Evolutionary conservation across 2,329 filamentous ascomycete species (phyloP).

Genomic region (Fusarium verticillioides): DNA sequence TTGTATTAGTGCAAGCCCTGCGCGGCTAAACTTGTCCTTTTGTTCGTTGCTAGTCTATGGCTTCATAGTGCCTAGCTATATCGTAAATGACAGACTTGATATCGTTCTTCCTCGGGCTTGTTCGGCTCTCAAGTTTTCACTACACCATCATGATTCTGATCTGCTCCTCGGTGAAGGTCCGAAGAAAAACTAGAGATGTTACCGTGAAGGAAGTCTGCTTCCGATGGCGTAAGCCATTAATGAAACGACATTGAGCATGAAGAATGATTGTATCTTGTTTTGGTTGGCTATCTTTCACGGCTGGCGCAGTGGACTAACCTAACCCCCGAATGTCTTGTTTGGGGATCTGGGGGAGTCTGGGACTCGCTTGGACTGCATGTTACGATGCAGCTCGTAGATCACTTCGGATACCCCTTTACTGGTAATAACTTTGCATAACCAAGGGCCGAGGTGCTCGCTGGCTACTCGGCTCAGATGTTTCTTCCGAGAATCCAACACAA

Average conservation of each 20-base stretch:
- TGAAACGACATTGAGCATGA: background rate
- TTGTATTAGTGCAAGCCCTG: constrained; percentile 13
- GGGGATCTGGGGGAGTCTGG: background rate
- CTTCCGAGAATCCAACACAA: background rate
- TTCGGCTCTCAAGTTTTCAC: background rate
- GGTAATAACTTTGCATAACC: background rate
- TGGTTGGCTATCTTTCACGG: background rate
- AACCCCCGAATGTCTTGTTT: background rate
- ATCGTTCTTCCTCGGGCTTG: background rate
- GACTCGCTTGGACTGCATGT: background rate
- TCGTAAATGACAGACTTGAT: background rate
- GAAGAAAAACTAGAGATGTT: background rate
- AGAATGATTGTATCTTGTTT: background rate
- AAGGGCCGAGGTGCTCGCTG: background rate
- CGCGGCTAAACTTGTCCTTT: constrained; percentile 16
- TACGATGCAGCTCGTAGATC: background rate
- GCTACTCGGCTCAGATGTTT: background rate
- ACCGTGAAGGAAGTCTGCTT: background rate
- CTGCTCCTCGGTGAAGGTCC: constrained; percentile 28
- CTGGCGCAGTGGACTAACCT: background rate
- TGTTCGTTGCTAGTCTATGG: background rate
- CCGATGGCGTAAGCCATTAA: constrained; percentile 1
- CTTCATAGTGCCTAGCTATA: background rate
- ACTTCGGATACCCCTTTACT: background rate
- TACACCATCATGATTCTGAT: background rate